Conservation (phyloP, 768 basidiomycete species). For the Russula foetens region DNA sequence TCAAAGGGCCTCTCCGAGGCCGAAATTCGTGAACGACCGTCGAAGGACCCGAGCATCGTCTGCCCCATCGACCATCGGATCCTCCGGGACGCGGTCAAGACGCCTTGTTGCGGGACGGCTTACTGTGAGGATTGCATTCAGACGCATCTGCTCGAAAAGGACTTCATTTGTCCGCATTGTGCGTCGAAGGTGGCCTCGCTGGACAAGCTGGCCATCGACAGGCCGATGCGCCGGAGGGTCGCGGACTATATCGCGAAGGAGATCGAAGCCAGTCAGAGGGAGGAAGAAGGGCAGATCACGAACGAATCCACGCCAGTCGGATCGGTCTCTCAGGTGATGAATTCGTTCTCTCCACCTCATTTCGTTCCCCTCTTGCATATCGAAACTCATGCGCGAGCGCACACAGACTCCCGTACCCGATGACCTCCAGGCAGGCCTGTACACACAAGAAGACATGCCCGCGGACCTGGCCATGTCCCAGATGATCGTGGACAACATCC, state of each 20-base stretch:
- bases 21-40: conserved; percentile 82
- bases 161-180: conserved; percentile 91
- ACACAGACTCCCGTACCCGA: conserved; percentile 13
- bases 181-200: conserved; percentile 80
- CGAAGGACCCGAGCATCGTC: conserved; percentile 67
- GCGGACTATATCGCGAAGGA: conserved; percentile 74
- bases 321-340: conserved; percentile 5
- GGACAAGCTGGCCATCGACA: conserved; percentile 79
- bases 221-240: conserved; percentile 68
- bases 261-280: conserved; percentile 70
- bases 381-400: background rate
- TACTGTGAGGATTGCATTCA: conserved; percentile 99
- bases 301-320: conserved; percentile 8
- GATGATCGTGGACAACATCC: conserved; percentile 65
- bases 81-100: conserved; percentile 89
- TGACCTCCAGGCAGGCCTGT: conserved; percentile 46
- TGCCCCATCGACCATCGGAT: conserved; percentile 93
- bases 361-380: background rate
- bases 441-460: conserved; percentile 63
- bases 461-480: conserved; percentile 59
- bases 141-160: conserved; percentile 86
- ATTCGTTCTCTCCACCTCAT: background rate
- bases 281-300: conserved; percentile 29
- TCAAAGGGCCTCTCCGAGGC: conserved; percentile 76
- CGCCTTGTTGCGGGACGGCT: conserved; percentile 83